phyloP scores from a whole-genome alignment of 495 filamentous ascomycete species.

The Daldinia vernicosa region DNA sequence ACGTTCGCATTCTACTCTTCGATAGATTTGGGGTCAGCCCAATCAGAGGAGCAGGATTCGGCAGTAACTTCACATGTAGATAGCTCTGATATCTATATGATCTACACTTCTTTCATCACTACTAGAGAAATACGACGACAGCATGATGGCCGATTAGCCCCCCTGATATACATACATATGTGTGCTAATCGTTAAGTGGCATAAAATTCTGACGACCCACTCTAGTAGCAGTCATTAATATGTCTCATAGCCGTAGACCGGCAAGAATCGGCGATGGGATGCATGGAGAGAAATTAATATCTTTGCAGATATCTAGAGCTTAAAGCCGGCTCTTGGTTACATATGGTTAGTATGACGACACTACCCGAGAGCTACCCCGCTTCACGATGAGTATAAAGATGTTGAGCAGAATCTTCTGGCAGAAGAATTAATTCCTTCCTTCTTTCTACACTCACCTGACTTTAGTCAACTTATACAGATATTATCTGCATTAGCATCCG shows the following conservation, averaged over 20 bases:
- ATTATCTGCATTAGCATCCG: slow-evolving; percentile 18
- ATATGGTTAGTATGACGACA: slow-evolving; percentile 41
- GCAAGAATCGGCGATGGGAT: slow-evolving; percentile 41
- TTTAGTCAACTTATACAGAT: slow-evolving; percentile 5
- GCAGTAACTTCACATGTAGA: slow-evolving; percentile 1
- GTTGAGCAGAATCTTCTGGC: neutral
- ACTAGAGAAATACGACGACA: slow-evolving; percentile 6
- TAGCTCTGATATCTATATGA: slow-evolving; percentile 8
- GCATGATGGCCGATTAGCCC: slow-evolving; percentile 15
- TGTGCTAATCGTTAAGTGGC: slow-evolving; percentile 23
- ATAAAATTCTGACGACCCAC: slow-evolving; percentile 24
- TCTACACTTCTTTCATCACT: slow-evolving; percentile 27
- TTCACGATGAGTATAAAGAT: slow-evolving; percentile 38
- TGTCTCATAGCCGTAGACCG: slow-evolving; percentile 15
- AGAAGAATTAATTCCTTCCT: neutral
- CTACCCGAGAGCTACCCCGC: slow-evolving; percentile 40
- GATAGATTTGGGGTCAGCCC: neutral
- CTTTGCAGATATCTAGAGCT: slow-evolving; percentile 10
- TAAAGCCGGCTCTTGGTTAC: slow-evolving; percentile 9
- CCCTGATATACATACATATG: slow-evolving; percentile 4
- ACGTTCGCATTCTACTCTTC: neutral
- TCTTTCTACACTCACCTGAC: slow-evolving; percentile 16
- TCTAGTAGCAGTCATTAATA: slow-evolving; percentile 33
- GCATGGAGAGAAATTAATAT: slow-evolving; percentile 23
- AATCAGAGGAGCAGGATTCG: neutral